A percentile compares a stretch with the other conserved stretches of the same genome.
These are phyloP conservation scores for Podospora fimiseda DNA, from an alignment of 495 filamentous ascomycete genomes.

Conservation along the genomic window DNA sequence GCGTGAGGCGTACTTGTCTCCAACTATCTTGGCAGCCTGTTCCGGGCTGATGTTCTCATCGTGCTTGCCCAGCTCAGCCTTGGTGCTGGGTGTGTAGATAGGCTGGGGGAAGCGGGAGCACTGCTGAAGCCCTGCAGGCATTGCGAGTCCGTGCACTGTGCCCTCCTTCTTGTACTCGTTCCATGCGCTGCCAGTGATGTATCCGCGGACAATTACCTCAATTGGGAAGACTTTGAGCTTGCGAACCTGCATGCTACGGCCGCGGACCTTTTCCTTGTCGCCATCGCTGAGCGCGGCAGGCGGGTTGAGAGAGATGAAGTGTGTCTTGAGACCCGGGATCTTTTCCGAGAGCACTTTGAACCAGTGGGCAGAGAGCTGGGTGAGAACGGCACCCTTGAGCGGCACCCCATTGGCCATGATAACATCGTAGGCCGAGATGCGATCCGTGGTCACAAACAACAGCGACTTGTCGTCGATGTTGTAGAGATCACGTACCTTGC, in stretches of 20 bases:
- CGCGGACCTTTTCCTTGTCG: conserved; percentile 45
- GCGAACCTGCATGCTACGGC: conserved; percentile 77
- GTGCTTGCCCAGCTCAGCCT: conserved; percentile 75
- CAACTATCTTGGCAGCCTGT: conserved; percentile 62
- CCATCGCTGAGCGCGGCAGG: conserved; percentile 43
- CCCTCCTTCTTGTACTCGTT: conserved; percentile 59
- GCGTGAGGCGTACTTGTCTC: conserved; percentile 62
- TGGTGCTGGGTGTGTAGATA: conserved; percentile 86
- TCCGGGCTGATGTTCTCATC: conserved; percentile 88
- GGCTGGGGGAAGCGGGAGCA: conserved; percentile 64
- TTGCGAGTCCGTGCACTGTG: conserved; percentile 72
- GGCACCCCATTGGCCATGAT: conserved; percentile 85
- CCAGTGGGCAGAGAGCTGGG: conserved; percentile 78
- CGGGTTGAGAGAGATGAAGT: conserved; percentile 66
- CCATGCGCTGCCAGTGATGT: conserved; percentile 93
- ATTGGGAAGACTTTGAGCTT: conserved; percentile 75
- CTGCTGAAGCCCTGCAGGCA: conserved; percentile 62
- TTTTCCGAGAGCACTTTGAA: conserved; percentile 62
- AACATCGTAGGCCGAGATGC: conserved; percentile 93
- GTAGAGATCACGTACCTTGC: conserved; percentile 83
- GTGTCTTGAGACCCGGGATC: conserved; percentile 64
- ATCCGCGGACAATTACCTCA: conserved; percentile 82
- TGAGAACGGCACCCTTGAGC: conserved; percentile 77
- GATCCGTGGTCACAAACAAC: conserved; percentile 78
- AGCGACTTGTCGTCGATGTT: conserved; percentile 66